These are phyloP conservation scores for Entomortierella chlamydospora DNA, from an alignment of 192 early-diverging fungal genomes.

Conservation along the genomic window DNA sequence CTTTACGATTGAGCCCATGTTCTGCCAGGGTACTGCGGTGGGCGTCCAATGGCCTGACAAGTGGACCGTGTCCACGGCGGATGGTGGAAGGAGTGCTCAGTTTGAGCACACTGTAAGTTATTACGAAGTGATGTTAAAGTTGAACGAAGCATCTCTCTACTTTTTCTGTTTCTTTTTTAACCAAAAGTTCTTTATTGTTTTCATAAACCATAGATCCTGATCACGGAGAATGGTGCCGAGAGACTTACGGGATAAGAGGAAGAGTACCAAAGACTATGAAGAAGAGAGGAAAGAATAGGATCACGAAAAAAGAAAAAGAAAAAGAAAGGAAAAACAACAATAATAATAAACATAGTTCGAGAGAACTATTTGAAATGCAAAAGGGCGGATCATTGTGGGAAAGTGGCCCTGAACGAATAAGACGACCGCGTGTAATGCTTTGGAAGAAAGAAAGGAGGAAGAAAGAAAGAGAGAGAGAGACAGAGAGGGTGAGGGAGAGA, in stretches of 20 bases:
- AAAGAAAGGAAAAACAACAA: not conserved
- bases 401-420: too few species aligned
- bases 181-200: too few species aligned
- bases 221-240: slow-evolving; percentile 72
- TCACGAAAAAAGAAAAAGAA: too few species aligned
- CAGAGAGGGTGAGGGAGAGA: not conserved
- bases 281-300: not conserved
- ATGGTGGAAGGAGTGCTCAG: slow-evolving; percentile 89
- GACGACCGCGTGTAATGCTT: too few species aligned
- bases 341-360: too few species aligned
- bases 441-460: not conserved
- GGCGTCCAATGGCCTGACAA: slow-evolving; percentile 87
- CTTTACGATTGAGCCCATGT: slow-evolving; percentile 92
- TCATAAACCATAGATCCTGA: slow-evolving; percentile 72
- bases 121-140: not conserved
- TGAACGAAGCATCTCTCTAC: too few species aligned
- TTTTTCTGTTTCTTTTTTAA: too few species aligned
- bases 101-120: slow-evolving; percentile 80
- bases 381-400: too few species aligned
- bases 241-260: slow-evolving; percentile 68
- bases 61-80: slow-evolving; percentile 84
- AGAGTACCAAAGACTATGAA: not conserved
- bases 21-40: slow-evolving; percentile 80
- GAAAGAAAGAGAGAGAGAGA: not conserved
- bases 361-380: too few species aligned